These are phyloP conservation scores for Penicillium janthinellum DNA, from an alignment of 2,329 filamentous ascomycete species.

Conservation along the genomic window DNA sequence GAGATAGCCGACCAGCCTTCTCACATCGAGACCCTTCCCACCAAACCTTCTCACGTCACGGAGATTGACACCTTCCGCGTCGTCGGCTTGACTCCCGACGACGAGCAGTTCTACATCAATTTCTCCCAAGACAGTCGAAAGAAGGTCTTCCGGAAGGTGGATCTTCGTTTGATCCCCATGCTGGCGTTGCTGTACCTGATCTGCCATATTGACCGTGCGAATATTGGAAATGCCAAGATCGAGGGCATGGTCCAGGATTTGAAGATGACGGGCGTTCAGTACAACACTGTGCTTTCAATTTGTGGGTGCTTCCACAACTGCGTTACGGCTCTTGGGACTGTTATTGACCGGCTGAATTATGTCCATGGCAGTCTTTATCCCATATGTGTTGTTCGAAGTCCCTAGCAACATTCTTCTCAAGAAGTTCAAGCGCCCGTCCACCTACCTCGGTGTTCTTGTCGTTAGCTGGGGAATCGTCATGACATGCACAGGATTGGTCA, in stretches of 20 bases:
- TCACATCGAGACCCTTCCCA: slow-evolving; percentile 9
- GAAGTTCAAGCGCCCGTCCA: slow-evolving; percentile 18
- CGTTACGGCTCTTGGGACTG: not conserved
- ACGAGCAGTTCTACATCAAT: slow-evolving; percentile 14
- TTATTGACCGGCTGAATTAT: not conserved
- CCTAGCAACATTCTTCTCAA: slow-evolving; percentile 23
- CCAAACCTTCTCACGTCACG: slow-evolving; percentile 7
- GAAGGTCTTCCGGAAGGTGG: slow-evolving; percentile 17
- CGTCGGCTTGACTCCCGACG: slow-evolving; percentile 14
- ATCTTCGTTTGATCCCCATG: slow-evolving; percentile 21
- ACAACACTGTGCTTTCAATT: slow-evolving; percentile 17
- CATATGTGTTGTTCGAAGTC: slow-evolving; percentile 20
- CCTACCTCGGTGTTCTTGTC: slow-evolving; percentile 18
- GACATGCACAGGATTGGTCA: slow-evolving; percentile 20
- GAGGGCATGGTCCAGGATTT: slow-evolving; percentile 16
- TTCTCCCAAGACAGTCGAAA: slow-evolving; percentile 12
- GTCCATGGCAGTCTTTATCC: slow-evolving; percentile 13
- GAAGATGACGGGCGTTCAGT: slow-evolving; percentile 17
- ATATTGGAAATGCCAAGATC: slow-evolving; percentile 26
- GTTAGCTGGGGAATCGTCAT: slow-evolving; percentile 19
- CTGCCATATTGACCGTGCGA: slow-evolving; percentile 18
- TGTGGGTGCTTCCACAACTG: not conserved
- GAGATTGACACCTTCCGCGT: slow-evolving; percentile 11
- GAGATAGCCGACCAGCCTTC: slow-evolving; percentile 10
- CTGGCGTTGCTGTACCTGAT: slow-evolving; percentile 21